phyloP scores from a whole-genome alignment of 768 basidiomycete species.

The Nidularia sp. region DNA sequence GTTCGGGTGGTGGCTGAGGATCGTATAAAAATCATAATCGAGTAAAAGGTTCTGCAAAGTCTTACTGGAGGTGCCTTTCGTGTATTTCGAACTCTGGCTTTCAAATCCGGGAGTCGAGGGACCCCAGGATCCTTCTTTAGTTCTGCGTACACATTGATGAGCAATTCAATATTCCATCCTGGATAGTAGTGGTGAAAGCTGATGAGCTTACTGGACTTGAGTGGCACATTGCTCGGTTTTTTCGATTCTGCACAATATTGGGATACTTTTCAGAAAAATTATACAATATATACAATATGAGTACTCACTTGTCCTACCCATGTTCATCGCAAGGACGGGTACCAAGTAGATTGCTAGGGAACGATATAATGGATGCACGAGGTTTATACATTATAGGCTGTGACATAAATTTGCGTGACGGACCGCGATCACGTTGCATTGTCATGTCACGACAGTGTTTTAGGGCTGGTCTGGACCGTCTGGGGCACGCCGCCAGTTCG shows the following conservation, averaged over 20 bases:
- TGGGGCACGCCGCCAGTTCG: too few relatives aligned
- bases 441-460: too few relatives aligned
- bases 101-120: constrained; percentile 75
- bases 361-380: not conserved
- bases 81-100: constrained; percentile 48
- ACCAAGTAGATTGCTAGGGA: not conserved
- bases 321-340: constrained; percentile 13
- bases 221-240: constrained; percentile 30
- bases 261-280: not conserved
- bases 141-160: constrained; percentile 34
- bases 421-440: too few relatives aligned
- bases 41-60: too few relatives aligned
- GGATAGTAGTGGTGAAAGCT: not conserved
- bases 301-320: constrained; percentile 38
- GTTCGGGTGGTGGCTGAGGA: constrained; percentile 9
- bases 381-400: not conserved
- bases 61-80: constrained; percentile 20
- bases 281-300: too few relatives aligned
- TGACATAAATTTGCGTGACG: too few relatives aligned
- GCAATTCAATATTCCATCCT: too few relatives aligned
- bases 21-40: too few relatives aligned
- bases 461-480: too few relatives aligned
- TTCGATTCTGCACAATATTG: constrained; percentile 25
- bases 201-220: constrained; percentile 31
- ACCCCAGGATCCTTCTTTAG: constrained; percentile 89